Evolutionary conservation across 1,284 basidiomycete genomes (phyloP), one percentile per base, ranked within the genome.

Genomic region (Tilletia setariae): DNA sequence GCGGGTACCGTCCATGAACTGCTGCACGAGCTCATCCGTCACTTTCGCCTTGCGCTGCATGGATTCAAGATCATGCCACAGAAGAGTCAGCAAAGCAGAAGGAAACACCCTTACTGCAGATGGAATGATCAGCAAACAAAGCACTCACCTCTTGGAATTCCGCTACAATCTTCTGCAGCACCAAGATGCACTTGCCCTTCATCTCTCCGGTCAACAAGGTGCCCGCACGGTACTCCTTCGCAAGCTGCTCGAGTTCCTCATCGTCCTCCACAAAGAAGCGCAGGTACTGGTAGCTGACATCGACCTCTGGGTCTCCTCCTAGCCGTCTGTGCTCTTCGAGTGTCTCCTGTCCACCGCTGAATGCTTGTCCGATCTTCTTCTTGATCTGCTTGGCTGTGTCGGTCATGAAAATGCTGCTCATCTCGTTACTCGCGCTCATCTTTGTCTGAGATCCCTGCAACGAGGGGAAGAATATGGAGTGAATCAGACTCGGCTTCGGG

Each of bases 221-320:
- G 0, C 96, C 96, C 15, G 91, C 88, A 23, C 93, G 89, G 85
- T 99, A 99, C 70, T 95, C 92, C 84, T 88, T 87, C 44, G 89
- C 92, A 68, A 97, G 83, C 76, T 86, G 86, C 73, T 87, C 88
- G 75, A 96, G 86, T 84, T 93, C 91, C 30, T 88, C 91, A 72
- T 98, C 96, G 78, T 96, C 92, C 2, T 98, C 94, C 80, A 97
- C 85, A 84, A 98, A 97, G 87, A 98, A 98, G n/a, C 89, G 88
- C 72, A 98, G 83, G 84, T 97, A 98, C 84, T 98, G 94, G 84
- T 93, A 98, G 67, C 91, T 87, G 68, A 99, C 92, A 83, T 99
- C 96, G 43, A 98, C 93, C 71, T 98, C 94, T 0, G 93, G 90
- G 83, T 98, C 88, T 0, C 96, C 96, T 4, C 96, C 96, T 28